Percentiles rank a stretch among this genome's conserved stretches.
These are phyloP conservation scores for Hirschioporus abietinus DNA, from an alignment of 768 basidiomycete genomes.

Conservation along the genomic window DNA sequence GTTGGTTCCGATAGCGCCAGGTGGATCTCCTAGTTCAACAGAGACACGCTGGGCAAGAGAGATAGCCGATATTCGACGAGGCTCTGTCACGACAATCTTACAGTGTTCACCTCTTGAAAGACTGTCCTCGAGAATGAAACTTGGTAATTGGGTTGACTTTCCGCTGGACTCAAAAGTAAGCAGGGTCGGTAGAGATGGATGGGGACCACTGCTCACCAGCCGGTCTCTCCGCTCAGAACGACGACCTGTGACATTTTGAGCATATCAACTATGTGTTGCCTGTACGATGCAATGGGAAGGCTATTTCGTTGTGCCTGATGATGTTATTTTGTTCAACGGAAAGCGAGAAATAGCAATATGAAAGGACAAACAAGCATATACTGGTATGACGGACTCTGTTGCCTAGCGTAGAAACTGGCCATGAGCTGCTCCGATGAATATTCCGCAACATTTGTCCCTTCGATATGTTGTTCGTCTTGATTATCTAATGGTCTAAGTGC, in stretches of 20 bases:
- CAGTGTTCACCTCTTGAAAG: constrained; percentile 75
- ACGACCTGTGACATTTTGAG: constrained; percentile 77
- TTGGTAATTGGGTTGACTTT: constrained; percentile 94
- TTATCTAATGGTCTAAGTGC: neutral
- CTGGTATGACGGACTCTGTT: constrained; percentile 63
- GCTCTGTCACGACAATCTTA: constrained; percentile 94
- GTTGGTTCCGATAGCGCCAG: constrained; percentile 68
- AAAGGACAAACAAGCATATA: constrained; percentile 72
- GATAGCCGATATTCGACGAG: constrained; percentile 91
- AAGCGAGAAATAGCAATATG: neutral
- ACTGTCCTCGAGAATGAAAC: constrained; percentile 89
- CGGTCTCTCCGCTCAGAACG: constrained; percentile 81
- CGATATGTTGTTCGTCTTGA: constrained; percentile 18
- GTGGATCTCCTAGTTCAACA: constrained; percentile 82
- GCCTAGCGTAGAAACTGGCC: constrained; percentile 55
- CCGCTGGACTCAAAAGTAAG: constrained; percentile 46
- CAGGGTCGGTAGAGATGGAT: constrained; percentile 12
- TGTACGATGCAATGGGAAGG: constrained; percentile 84
- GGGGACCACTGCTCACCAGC: constrained; percentile 42
- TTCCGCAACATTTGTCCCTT: constrained; percentile 11
- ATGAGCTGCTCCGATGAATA: constrained; percentile 46
- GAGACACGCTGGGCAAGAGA: constrained; percentile 95
- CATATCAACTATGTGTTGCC: constrained; percentile 61
- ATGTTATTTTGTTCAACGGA: neutral
- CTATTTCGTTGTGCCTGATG: constrained; percentile 63